These are phyloP conservation scores for Aureobasidium leucospermi DNA, from an alignment of 2,329 filamentous ascomycete genomes.

Conservation along the genomic window DNA sequence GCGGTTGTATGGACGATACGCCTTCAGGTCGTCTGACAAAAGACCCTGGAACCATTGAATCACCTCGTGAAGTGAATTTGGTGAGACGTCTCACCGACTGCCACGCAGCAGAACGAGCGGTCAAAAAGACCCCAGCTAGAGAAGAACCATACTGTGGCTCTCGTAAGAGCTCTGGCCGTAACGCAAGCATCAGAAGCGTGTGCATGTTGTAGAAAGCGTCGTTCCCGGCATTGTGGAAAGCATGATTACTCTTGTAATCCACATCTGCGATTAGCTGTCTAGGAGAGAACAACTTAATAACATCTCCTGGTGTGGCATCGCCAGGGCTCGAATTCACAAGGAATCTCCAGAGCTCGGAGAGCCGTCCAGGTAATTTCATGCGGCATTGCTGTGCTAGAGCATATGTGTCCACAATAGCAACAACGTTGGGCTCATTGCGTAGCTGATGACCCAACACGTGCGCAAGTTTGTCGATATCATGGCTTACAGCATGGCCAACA, in stretches of 20 bases:
- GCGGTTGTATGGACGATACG: neutral
- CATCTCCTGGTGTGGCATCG: neutral
- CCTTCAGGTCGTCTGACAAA: neutral
- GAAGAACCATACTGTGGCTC: neutral
- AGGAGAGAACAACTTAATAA: neutral
- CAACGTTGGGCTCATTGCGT: neutral
- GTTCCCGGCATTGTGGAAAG: slow-evolving; percentile 35
- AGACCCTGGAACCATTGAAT: neutral
- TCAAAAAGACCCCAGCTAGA: neutral
- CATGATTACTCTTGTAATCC: neutral
- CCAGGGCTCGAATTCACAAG: neutral
- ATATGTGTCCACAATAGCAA: slow-evolving; percentile 5
- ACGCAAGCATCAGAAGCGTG: slow-evolving; percentile 20
- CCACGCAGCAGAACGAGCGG: neutral
- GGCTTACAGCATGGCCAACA: neutral
- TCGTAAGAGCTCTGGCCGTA: slow-evolving; percentile 9
- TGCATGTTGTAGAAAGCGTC: slow-evolving; percentile 27
- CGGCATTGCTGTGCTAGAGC: neutral
- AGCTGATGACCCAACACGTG: neutral
- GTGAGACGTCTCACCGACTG: neutral
- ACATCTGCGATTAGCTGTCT: neutral
- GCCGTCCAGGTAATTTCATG: neutral
- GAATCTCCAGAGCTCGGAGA: neutral
- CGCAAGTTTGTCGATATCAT: slow-evolving; percentile 1
- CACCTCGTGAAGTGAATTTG: no score